Evolutionary conservation across 257 asterid genomes (phyloP).

Genomic region (Fraxinus cuspidata): DNA sequence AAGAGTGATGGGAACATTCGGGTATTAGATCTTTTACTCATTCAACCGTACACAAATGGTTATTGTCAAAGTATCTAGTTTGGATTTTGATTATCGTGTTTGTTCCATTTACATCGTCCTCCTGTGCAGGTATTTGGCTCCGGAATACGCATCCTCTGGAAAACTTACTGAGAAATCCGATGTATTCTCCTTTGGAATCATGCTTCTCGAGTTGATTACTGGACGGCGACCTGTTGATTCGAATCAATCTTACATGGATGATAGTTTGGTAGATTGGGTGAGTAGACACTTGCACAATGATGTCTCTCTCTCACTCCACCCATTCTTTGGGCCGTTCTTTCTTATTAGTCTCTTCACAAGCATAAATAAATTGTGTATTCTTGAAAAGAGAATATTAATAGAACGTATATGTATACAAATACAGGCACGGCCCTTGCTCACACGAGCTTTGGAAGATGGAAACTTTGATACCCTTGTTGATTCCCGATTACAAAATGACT

Average conservation of each 20-base stretch:
- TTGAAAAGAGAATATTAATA: constrained; percentile 2
- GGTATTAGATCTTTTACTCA: constrained; percentile 39
- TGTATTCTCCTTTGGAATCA: constrained; percentile 85
- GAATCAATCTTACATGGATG: constrained; percentile 57
- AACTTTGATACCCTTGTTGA: constrained; percentile 62
- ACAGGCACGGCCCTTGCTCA: constrained; percentile 80
- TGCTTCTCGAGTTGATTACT: constrained; percentile 90
- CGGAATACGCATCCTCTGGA: constrained; percentile 94
- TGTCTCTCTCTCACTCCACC: not conserved
- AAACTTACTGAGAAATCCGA: constrained; percentile 89
- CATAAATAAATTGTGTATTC: not conserved
- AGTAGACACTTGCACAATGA: constrained; percentile 14
- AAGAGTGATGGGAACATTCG: constrained; percentile 94
- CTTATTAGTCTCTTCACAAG: not conserved
- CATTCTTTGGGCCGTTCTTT: not conserved
- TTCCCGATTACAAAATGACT: constrained; percentile 41
- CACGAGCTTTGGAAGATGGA: constrained; percentile 71
- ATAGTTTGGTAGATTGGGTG: constrained; percentile 95
- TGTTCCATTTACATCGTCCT: no score
- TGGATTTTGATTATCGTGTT: not conserved
- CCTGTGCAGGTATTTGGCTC: constrained; percentile 76
- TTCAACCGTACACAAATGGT: not conserved
- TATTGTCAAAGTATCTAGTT: not conserved
- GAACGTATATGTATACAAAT: constrained; percentile 33
- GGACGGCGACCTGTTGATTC: constrained; percentile 86